These are phyloP conservation scores for Hygrocybe punicea DNA, from an alignment of 768 basidiomycete species.

Conservation along the genomic window DNA sequence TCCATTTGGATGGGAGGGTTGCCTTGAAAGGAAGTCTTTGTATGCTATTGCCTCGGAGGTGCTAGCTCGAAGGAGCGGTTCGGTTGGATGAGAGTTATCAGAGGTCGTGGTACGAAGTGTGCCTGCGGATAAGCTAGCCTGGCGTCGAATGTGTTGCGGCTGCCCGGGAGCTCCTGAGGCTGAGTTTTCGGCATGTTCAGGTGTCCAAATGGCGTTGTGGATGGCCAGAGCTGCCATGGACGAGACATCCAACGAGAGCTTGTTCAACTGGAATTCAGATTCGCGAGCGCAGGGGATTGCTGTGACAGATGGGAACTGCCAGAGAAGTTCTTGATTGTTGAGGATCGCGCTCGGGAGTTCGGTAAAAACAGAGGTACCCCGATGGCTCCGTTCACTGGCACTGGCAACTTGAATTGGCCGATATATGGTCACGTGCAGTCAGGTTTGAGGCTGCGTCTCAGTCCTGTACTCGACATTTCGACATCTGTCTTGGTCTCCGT, in stretches of 20 bases:
- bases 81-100: slow-evolving; percentile 39
- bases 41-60: slow-evolving; percentile 31
- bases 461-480: too few relatives aligned
- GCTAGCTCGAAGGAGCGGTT: slow-evolving; percentile 40
- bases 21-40: slow-evolving; percentile 33
- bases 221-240: slow-evolving; percentile 59
- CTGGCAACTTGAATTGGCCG: too few relatives aligned
- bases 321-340: too few relatives aligned
- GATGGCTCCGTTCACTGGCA: too few relatives aligned
- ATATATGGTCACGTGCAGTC: too few relatives aligned
- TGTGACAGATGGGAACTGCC: too few relatives aligned
- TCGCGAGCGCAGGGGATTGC: too few relatives aligned
- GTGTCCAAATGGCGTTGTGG: slow-evolving; percentile 50
- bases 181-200: slow-evolving; percentile 28
- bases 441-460: too few relatives aligned
- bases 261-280: background rate
- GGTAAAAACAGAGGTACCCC: too few relatives aligned
- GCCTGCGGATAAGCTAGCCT: background rate
- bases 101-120: slow-evolving; percentile 40
- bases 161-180: slow-evolving; percentile 14
- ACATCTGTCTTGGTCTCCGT: too few relatives aligned
- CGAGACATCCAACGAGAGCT: slow-evolving; percentile 19
- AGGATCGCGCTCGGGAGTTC: too few relatives aligned
- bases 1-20: slow-evolving; percentile 28
- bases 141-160: slow-evolving; percentile 43